Conservation (phyloP, 495 filamentous ascomycete species). For the Daldinia caldariorum region DNA sequence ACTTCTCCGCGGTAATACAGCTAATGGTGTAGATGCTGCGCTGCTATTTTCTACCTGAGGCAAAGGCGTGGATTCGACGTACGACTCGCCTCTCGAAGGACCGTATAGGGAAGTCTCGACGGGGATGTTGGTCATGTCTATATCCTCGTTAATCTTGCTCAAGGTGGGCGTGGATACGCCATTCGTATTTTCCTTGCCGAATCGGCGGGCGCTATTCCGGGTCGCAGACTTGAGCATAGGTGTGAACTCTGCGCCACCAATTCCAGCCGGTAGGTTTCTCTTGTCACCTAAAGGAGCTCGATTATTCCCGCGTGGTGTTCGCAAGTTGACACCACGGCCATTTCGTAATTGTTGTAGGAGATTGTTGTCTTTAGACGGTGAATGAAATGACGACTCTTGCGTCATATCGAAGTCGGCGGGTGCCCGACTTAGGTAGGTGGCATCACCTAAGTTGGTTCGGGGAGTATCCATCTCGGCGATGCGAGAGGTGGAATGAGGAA, state of each 20-base stretch:
- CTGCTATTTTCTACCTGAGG: conserved; percentile 82
- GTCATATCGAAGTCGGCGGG: conserved; percentile 79
- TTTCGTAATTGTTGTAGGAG: conserved; percentile 73
- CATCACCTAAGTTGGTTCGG: conserved; percentile 79
- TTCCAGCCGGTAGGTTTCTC: conserved; percentile 69
- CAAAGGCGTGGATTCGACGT: conserved; percentile 62
- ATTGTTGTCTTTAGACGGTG: conserved; percentile 82
- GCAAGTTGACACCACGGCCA: conserved; percentile 66
- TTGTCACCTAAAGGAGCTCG: conserved; percentile 73
- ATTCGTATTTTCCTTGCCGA: conserved; percentile 62
- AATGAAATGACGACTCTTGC: conserved; percentile 84
- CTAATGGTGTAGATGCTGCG: conserved; percentile 79
- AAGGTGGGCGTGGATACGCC: conserved; percentile 74
- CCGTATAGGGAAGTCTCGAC: conserved; percentile 75
- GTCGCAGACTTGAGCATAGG: conserved; percentile 91
- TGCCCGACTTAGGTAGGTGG: conserved; percentile 75
- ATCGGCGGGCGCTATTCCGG: conserved; percentile 74
- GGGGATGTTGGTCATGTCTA: conserved; percentile 72
- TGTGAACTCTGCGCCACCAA: conserved; percentile 84
- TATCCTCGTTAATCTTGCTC: conserved; percentile 68
- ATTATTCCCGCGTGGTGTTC: conserved; percentile 69
- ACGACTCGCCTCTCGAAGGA: conserved; percentile 63
- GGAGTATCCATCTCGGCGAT: conserved; percentile 71
- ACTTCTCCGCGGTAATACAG: conserved; percentile 66
- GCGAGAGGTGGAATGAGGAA: conserved; percentile 27